A percentile compares a stretch with the other conserved stretches of the same genome.
phyloP scores from a whole-genome alignment of 192 early-diverging fungal genomes.

The Paraglomus brasilianum region DNA sequence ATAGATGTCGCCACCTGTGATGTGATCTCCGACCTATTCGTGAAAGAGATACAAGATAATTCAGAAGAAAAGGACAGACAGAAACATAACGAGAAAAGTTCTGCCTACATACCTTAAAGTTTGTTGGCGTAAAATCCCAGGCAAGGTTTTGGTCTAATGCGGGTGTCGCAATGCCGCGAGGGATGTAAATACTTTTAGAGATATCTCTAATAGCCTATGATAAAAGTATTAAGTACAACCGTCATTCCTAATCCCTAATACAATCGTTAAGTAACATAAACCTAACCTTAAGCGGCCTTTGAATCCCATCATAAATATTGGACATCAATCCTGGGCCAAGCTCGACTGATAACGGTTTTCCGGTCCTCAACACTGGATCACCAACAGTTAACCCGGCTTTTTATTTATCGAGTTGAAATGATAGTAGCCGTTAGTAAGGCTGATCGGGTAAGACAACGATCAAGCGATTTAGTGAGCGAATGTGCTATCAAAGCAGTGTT shows the following conservation, averaged over 20 bases:
- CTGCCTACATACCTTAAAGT: conserved; percentile 67
- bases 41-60: conserved; percentile 29
- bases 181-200: conserved; percentile 97
- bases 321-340: conserved; percentile 92
- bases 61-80: neutral
- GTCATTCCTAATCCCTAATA: no score
- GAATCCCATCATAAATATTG: conserved; percentile 99
- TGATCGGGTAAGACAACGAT: neutral
- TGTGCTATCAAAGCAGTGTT: neutral
- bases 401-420: neutral
- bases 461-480: neutral
- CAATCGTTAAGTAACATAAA: neutral
- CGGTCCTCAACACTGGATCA: conserved; percentile 97
- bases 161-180: conserved; percentile 97
- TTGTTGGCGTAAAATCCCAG: conserved; percentile 96
- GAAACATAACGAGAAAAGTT: neutral
- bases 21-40: conserved; percentile 82
- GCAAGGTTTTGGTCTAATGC: conserved; percentile 85
- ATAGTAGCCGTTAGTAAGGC: neutral
- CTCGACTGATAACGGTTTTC: conserved; percentile 98
- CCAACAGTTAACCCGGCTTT: conserved; percentile 96
- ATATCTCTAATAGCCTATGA: conserved; percentile 83
- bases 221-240: neutral
- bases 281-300: conserved; percentile 89
- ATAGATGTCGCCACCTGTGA: conserved; percentile 97